These are phyloP conservation scores for Auricularia sp. DNA, from an alignment of 768 basidiomycete genomes.

Conservation along the genomic window DNA sequence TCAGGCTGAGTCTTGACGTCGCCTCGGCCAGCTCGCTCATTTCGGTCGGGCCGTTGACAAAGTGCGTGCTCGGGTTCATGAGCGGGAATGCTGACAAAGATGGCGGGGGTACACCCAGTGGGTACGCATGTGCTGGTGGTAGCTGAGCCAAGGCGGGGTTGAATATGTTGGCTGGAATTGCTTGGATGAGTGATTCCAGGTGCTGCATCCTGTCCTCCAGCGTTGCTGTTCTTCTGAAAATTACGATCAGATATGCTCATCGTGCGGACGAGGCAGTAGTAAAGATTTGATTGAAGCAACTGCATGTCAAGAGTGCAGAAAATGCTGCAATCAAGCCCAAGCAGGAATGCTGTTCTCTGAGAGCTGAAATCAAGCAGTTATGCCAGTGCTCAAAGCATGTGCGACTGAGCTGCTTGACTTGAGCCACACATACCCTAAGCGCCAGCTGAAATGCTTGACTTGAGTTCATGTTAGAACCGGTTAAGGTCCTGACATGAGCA, in stretches of 20 bases:
- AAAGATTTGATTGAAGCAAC: too few species aligned
- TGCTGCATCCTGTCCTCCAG: slow-evolving; percentile 86
- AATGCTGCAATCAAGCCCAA: too few species aligned
- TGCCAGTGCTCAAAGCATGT: too few species aligned
- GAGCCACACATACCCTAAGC: too few species aligned
- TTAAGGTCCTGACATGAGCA: too few species aligned
- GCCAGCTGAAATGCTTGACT: too few species aligned
- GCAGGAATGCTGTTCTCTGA: too few species aligned
- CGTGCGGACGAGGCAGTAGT: too few species aligned
- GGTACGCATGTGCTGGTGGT: slow-evolving; percentile 29
- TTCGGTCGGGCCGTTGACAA: slow-evolving; percentile 19
- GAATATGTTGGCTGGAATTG: slow-evolving; percentile 74
- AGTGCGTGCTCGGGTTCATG: slow-evolving; percentile 72
- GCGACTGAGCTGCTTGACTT: too few species aligned
- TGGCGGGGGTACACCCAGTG: slow-evolving; percentile 62
- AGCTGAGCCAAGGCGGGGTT: slow-evolving; percentile 30
- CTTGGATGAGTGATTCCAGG: slow-evolving; percentile 73
- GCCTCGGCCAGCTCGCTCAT: slow-evolving; percentile 47
- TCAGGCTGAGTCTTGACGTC: slow-evolving; percentile 50
- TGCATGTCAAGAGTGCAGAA: too few species aligned
- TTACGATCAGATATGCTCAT: not conserved
- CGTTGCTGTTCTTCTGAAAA: slow-evolving; percentile 59
- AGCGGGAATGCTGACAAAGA: slow-evolving; percentile 69
- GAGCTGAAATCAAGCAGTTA: too few species aligned
- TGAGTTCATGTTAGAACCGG: too few species aligned